Evolutionary conservation across 768 basidiomycete species (phyloP), one percentile per base, ranked within the genome.

Genomic region (Phlebiopsis flavidoalba): DNA sequence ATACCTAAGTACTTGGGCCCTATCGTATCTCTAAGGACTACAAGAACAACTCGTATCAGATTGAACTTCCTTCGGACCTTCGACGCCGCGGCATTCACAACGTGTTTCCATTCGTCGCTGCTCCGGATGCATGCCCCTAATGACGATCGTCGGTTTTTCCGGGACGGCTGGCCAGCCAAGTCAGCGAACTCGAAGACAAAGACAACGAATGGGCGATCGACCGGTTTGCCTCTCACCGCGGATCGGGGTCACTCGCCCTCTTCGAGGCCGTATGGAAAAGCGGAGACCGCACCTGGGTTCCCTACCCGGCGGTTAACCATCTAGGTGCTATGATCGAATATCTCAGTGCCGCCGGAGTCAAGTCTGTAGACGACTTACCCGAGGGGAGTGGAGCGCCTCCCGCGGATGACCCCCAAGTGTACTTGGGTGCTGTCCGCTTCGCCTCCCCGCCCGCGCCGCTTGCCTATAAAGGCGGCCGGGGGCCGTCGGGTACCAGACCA

Each of bases 261-360:
- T 76, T 77, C 60, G 64, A 75, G 56, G 67, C 75, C 2, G 8
- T 60, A 19, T 78, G 74, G 71, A 73, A 68, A 46, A 63, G 71
- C 0, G 75, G 75, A 0, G 75, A 78, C 49, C 11, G 31, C 2
- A 72, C 74, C 1, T 78, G 76, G 76, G 46, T 75, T 12, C 70
- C 71, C 1, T 71, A 71, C 40, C 19, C 51, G 12, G 53, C 69
- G 21, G 63, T 72, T 0, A 43, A 60, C 33, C 63, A 69, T 33
- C 55, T 61, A 1, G 17, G 33, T 36, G 46, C 46, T 1, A 36
- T 35, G 11, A 35, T n/a, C 1, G 52, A 55, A 17, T 60, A 60
- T 22, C 45, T 60, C 15, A 47, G 35, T 22, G 59, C 36, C 11
- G 21, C 43, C 5, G 55, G 60, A 12, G 53, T 50, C 5, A 21